Evolutionary conservation across 1,284 basidiomycete species (phyloP), one percentile per base, ranked within the genome.

Genomic region (Salmacisia buchloeana): DNA sequence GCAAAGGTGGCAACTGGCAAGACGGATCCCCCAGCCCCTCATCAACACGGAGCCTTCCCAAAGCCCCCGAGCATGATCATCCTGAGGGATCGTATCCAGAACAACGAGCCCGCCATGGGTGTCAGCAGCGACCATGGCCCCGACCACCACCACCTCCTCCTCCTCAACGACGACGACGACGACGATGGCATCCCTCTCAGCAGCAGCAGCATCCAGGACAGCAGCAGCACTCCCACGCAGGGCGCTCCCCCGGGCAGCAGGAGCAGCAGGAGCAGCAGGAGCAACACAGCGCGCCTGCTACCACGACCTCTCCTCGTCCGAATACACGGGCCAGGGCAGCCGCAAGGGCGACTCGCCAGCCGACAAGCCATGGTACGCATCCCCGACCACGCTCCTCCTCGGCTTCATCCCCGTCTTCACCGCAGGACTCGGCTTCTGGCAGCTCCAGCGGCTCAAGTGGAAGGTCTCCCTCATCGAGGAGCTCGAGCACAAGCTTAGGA

Each of bases 381-480:
- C 73, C 3, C 77, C 77, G 2, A 66, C 69, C 4, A 69, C 72
- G 3, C 68, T 93, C 21, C 81, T 94, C 12, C 83, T 96, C 59
- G 91, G 90, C 27, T 84, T 90, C 70, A 90, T 97, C 65, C 94
- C 94, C 0, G 82, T 97, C 67, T 87, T 96, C 73, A 92, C 92
- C 0, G 92, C 94, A 70, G 89, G 85, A n/a, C 83, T 98, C 64
- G 94, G 94, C 23, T 87, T 88, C 36, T 98, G 94, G 96, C 94
- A 99, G 78, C 74, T 86, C 34, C 85, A 91, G 73, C 85, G 96
- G 43, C 84, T 98, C 46, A 86, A 91, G 78, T 99, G 96, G 96
- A 99, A 99, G 81, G 83, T 97, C 34, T 85, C 86, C 59, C 84
- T 98, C 65, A 97, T 98, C 69, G 91, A 97, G 69, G 92, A 97